Conservation (phyloP, 306 rosid genomes). For the Cicer bijugum region DNA sequence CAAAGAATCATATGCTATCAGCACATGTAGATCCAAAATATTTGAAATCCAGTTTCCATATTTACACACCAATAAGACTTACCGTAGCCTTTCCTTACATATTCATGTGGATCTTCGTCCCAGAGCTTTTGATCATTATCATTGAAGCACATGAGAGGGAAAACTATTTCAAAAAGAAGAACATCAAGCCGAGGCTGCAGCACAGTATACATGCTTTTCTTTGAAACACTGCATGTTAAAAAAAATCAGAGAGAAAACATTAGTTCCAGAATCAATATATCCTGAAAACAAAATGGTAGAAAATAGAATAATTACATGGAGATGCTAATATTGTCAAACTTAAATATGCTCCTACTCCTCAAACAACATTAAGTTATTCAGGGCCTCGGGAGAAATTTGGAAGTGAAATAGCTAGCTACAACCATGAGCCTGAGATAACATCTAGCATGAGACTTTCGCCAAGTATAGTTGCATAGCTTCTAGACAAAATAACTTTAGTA, state of each 20-base stretch:
- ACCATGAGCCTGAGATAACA: neutral
- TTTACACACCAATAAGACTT: constrained; percentile 47
- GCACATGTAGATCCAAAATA: neutral
- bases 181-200: constrained; percentile 89
- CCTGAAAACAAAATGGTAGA: constrained; percentile 9
- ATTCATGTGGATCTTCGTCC: constrained; percentile 98
- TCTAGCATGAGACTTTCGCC: neutral
- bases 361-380: constrained; percentile 11
- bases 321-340: constrained; percentile 20
- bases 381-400: neutral
- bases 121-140: constrained; percentile 91
- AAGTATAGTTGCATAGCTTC: constrained; percentile 24
- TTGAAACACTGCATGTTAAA: constrained; percentile 75
- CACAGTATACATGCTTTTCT: constrained; percentile 79
- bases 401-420: constrained; percentile 21
- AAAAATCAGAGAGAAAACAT: constrained; percentile 20
- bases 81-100: constrained; percentile 98
- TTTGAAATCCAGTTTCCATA: constrained; percentile 24
- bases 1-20: constrained; percentile 42
- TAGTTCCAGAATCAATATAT: constrained; percentile 31
- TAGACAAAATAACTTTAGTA: constrained; percentile 9
- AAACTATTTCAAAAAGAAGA: constrained; percentile 89
- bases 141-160: constrained; percentile 95
- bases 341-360: neutral
- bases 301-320: constrained; percentile 24